phyloP scores from a whole-genome alignment of 2,329 filamentous ascomycete genomes.

The Fusarium sp. region DNA sequence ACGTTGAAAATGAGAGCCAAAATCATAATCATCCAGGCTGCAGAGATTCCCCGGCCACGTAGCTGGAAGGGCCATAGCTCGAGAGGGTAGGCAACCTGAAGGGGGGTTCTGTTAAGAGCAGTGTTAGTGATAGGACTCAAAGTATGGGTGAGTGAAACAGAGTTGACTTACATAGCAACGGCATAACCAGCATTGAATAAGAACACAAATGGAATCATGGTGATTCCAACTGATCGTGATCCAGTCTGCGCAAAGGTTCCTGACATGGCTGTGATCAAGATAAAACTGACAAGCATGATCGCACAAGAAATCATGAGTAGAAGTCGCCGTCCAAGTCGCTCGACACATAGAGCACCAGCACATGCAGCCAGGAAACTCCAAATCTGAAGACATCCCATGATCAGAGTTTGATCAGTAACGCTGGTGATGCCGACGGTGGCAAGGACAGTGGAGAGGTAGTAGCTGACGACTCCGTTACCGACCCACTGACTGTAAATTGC shows the following conservation, averaged over 20 bases:
- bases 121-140: background rate
- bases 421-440: slow-evolving; percentile 14
- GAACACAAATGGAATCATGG: slow-evolving; percentile 25
- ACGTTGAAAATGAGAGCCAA: slow-evolving; percentile 17
- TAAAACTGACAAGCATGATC: slow-evolving; percentile 17
- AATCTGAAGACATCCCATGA: slow-evolving; percentile 17
- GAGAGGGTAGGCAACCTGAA: slow-evolving; percentile 17
- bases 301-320: slow-evolving; percentile 15
- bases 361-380: slow-evolving; percentile 22
- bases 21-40: slow-evolving; percentile 24
- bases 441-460: slow-evolving; percentile 8
- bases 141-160: accelerated
- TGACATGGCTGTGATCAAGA: slow-evolving; percentile 15
- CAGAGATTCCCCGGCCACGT: slow-evolving; percentile 18
- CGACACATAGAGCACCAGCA: background rate
- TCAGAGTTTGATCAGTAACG: slow-evolving; percentile 22
- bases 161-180: slow-evolving; percentile 1
- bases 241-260: slow-evolving; percentile 10
- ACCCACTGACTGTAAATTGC: slow-evolving; percentile 24
- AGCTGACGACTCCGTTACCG: slow-evolving; percentile 21
- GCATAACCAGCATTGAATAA: slow-evolving; percentile 20
- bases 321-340: slow-evolving; percentile 4
- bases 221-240: slow-evolving; percentile 14
- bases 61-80: slow-evolving; percentile 24
- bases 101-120: background rate